A percentile compares a stretch with the other conserved stretches of the same genome.
phyloP scores from a whole-genome alignment of 1,284 basidiomycete genomes.

The Clitocybe nebularis region DNA sequence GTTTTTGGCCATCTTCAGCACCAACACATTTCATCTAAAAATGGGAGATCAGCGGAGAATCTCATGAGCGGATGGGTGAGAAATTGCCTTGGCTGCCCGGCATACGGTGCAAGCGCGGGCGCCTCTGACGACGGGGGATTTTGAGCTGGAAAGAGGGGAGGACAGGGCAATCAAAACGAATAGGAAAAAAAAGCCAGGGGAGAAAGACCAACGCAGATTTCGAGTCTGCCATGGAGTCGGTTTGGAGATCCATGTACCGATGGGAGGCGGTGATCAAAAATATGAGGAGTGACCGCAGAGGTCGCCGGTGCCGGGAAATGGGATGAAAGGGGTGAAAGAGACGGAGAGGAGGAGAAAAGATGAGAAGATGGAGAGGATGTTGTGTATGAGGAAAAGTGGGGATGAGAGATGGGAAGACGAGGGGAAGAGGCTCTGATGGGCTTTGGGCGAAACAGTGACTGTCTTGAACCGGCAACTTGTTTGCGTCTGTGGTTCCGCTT shows the following conservation, averaged over 20 bases:
- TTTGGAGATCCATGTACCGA: constrained; percentile 34
- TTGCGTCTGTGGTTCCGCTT: constrained; percentile 27
- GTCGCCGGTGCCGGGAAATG: constrained; percentile 9
- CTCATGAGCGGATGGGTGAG: constrained; percentile 16
- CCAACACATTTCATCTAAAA: constrained; percentile 83
- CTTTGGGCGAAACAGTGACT: constrained; percentile 14
- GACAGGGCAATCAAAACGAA: constrained; percentile 8
- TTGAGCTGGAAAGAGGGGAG: constrained; percentile 26
- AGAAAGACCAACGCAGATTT: constrained; percentile 26
- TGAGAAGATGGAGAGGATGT: constrained; percentile 13
- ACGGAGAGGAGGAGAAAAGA: too few relatives aligned
- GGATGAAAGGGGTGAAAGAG: constrained; percentile 8
- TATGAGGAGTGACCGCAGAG: constrained; percentile 16
- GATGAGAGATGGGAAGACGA: constrained; percentile 6
- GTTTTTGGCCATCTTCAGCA: constrained; percentile 72
- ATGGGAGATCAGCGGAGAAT: constrained; percentile 15
- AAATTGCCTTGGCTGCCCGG: constrained; percentile 69
- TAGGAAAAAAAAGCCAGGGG: constrained; percentile 8
- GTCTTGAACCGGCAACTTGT: constrained; percentile 27
- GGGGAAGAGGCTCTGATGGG: constrained; percentile 12
- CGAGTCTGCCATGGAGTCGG: constrained; percentile 29
- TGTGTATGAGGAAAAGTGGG: constrained; percentile 10
- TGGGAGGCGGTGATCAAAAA: constrained; percentile 24
- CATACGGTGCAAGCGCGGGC: constrained; percentile 80
- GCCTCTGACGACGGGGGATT: constrained; percentile 61